Percentiles rank a stretch among this genome's conserved stretches.
phyloP scores from a whole-genome alignment of 139 green algal genomes.

The Desmodesmus armatus region DNA sequence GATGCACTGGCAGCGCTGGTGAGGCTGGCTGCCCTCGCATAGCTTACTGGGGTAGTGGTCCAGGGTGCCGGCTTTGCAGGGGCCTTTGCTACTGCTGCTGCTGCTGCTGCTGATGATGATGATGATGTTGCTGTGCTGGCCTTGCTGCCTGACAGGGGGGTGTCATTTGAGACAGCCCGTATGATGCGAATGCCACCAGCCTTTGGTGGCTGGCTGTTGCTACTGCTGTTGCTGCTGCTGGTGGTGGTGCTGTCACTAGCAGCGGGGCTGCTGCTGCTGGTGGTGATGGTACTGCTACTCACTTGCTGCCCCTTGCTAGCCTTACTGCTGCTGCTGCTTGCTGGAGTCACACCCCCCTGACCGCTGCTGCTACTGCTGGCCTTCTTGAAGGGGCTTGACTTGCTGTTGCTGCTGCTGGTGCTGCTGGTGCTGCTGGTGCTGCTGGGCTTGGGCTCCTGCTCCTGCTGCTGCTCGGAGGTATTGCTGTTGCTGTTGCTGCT shows the following conservation, averaged over 20 bases:
- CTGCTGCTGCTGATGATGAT: background rate
- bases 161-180: no score
- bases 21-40: background rate
- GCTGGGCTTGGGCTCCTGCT: background rate
- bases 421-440: background rate
- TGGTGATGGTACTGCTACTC: background rate
- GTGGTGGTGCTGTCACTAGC: background rate
- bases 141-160: no score
- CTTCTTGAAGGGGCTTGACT: background rate
- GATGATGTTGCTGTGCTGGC: background rate
- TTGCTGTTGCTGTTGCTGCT: background rate
- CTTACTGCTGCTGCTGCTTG: no score
- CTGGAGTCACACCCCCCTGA: no score
- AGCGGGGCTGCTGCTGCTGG: background rate
- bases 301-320: no score
- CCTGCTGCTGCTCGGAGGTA: background rate
- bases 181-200: no score
- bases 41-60: background rate
- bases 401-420: background rate
- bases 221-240: background rate
- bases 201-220: background rate
- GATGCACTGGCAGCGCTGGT: background rate
- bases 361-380: background rate
- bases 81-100: conserved; percentile 3
- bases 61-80: no score